Evolutionary conservation across 805 yeast genomes (phyloP), one percentile per base, ranked within the genome.

Genomic region (Candida parachauliodes): DNA sequence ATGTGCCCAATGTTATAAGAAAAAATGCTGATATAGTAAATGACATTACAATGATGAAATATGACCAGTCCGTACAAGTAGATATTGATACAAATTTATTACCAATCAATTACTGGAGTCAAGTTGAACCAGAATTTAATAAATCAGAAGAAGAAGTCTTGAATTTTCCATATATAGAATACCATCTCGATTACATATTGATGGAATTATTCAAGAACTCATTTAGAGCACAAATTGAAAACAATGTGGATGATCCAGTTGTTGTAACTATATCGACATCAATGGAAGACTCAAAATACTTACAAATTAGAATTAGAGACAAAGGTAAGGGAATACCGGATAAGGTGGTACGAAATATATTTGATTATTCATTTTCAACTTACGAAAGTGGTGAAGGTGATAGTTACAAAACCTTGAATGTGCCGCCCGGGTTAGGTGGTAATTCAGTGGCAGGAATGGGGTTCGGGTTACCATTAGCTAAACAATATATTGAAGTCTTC

Each of bases 371-470:
- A 4, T 91, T 83, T 60, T 74, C 95, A 1, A 87, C 96, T 0
- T 88, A 80, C 42, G 80, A 79, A 33, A 53, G 68, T 0, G 68
- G 70, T 15, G 83, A 77, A 41, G 79, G 78, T 4, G 83, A 76
- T 10, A 68, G 76, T 27, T 74, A 73, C 49, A 74, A 74, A 49
- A 79, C 85, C 0, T 59, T 80, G 39, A 83, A 83, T 49, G 76
- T 76, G 20, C 80, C 83, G 23, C 89, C 88, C 0, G 89, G 88
- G 2, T 70, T 73, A 17, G 82, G 82, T 1, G 83, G 85, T 1
- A 74, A 74, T 49, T 66, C 74, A 7, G 78, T 91, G 24, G 96
- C 97, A 0, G 98, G 98, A 0, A 84, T 93, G 85, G 98, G 98
- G 0, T 91, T 88, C 55, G 98, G 98, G 0, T 60, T 91, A 39